Base-by-base conservation (phyloP, 176 grass and related monocot genomes). In the Poa annua region DNA sequence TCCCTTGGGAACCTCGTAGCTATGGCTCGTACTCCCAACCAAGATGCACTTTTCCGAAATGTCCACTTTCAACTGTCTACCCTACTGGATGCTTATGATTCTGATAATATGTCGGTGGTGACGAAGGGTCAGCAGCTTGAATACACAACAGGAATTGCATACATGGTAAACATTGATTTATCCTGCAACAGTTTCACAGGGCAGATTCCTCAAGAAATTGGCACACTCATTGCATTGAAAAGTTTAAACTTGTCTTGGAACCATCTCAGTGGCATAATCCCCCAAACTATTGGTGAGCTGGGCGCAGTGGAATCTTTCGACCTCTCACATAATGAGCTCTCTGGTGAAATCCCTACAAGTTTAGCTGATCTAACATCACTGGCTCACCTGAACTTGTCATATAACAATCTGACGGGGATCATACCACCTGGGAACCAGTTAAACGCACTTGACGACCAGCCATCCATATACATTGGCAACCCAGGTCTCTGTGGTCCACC, bases 161-260 rank as follows among this genome's bases (percentile, higher is more conserved):
- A 79, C 44, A 78, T 87, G 85, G 85, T 81, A 16, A 74, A 78
- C 42, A 71, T 82, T 65, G 56, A 87, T 75, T 52, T 87, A 11
- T 80, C 85, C 1, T 36, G 21, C 20, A 87, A 87, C n/a, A 64
- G 50, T 25, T 55, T 82, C 36, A 65, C 29, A 11, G 78, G 78
- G n/a, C 12, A 29, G 22, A 83, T 88, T 78, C 80, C 86, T 26
- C 13, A 8, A 24, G 76, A 76, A 39, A 26, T 83, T 1, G 19
- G 72, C 7, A 41, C 9, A 22, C 47, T 88, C 4, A 33, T n/a
- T 10, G 81, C 71, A 22, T 24, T 83, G 47, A 78, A 44, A 8
- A 41, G 62, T 26, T 9, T 88, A 20, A 88, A 83, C 21, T 25
- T 88, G 14, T 88, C 86, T 11, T 83, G 59, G 34, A 88, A 88